Evolutionary conservation across 2,329 filamentous ascomycete genomes (phyloP), one percentile per base, ranked within the genome.

Genomic region (Mycogone perniciosa): DNA sequence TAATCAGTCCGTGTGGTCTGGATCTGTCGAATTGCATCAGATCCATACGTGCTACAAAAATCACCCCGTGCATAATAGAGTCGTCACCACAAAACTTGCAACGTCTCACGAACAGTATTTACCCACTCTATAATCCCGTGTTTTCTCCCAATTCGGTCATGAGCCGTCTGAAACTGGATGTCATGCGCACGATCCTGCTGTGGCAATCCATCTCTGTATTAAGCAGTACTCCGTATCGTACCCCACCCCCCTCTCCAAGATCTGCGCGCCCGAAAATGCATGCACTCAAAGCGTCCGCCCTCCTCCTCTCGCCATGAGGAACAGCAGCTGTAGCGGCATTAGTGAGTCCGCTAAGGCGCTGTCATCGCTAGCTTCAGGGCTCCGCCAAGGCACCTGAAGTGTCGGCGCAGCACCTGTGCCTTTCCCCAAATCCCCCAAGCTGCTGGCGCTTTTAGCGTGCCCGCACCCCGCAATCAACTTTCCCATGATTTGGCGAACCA

Each of bases 391-490:
- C 33, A 35, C 33, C 33, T 35, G 7, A 7, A 11, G 33, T 35
- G 33, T 7, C 33, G 11, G 33, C 33, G 33, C 11, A 35, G 33
- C 33, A 35, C 33, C 33, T 35, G 33, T 35, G 33, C 33, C 33
- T 35, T 20, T 20, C 20, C 20, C 20, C 20, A 20, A 20, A 20
- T 20, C 20, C 20, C 20, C 20, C 20, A 20, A 20, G 20, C 20
- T 20, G 20, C 20, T 20, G 20, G 20, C 20, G 20, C 20, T 3
- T 20, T 20, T 20, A 20, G 20, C 20, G 20, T 20, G 20, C 20
- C 20, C n/a, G 34, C n/a, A 43, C 49, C 49, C 50, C 50, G 50
- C 45, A 44, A 41, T 39, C 45, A 38, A 27, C 33, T 48, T 27
- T 10, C 35, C 26, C 9, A 38, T 46, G 44, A 39, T 51, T 44